These are phyloP conservation scores for Debaryomyces sp. DNA, from an alignment of 1,139 yeast species.

Conservation along the genomic window DNA sequence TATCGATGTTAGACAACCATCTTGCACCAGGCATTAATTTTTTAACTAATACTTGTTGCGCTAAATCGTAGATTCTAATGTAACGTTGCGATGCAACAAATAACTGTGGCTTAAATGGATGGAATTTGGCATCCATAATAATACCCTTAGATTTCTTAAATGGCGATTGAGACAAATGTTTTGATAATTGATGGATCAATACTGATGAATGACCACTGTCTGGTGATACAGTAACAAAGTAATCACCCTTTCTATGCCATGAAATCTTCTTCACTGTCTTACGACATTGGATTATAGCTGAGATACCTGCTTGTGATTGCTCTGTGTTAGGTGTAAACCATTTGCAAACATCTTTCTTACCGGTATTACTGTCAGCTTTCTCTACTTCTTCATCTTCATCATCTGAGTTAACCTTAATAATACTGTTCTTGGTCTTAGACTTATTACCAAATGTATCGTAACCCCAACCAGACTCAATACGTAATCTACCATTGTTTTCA, in stretches of 20 bases:
- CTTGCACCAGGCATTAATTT: conserved; percentile 94
- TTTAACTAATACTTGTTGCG: conserved; percentile 81
- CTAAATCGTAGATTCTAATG: conserved; percentile 84
- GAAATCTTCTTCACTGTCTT: conserved; percentile 79
- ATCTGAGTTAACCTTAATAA: conserved; percentile 47
- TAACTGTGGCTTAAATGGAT: conserved; percentile 92
- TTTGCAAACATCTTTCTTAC: conserved; percentile 66
- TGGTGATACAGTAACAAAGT: conserved; percentile 92
- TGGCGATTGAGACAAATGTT: conserved; percentile 97
- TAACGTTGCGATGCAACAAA: conserved; percentile 95
- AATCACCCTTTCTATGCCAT: conserved; percentile 98
- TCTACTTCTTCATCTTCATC: conserved; percentile 42
- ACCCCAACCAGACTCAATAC: conserved; percentile 92
- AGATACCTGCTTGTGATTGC: conserved; percentile 66
- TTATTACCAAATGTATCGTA: conserved; percentile 73
- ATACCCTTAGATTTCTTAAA: conserved; percentile 92
- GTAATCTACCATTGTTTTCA: conserved; percentile 78
- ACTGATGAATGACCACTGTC: conserved; percentile 88
- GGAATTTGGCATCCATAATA: conserved; percentile 94
- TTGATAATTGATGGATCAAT: conserved; percentile 89
- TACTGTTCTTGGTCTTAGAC: conserved; percentile 33
- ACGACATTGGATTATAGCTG: conserved; percentile 67
- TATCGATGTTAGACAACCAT: conserved; percentile 88
- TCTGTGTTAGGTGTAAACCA: conserved; percentile 83
- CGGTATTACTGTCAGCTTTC: conserved; percentile 29